Base-by-base conservation (phyloP, 2,329 filamentous ascomycete genomes). In the Mycosphaerella sp. region DNA sequence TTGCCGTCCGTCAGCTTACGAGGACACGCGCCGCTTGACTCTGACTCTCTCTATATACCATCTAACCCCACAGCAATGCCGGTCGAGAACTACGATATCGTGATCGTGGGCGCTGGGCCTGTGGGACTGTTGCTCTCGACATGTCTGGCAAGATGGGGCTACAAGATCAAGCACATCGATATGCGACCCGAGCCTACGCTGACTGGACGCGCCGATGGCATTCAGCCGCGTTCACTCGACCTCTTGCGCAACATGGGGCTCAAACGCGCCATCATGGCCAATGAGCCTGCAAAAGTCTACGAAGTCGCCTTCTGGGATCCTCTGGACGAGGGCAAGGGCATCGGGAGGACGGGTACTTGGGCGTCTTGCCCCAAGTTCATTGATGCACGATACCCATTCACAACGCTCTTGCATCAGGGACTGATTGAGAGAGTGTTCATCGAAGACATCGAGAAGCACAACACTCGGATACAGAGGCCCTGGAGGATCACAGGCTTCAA, bases 101-200 rank as follows among this genome's bases (percentile, higher is more conserved):
- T 95, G 61, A 89, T 95, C 59, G 79, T 95, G 49, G 90, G 90
- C 58, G 90, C 90, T 50, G 90, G 90, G 13, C 90, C 90, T 3
- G 89, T 90, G 36, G 90, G 90, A 49, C 79, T 95, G 52, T 84
- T 94, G 72, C 79, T 95, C 18, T 93, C 89, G 7, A 89, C 89
- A 27, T 91, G 87, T 66, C 79, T 96, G 55, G 87, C 88, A 54
- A 79, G 89, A 73, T 95, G 89, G 88, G 90, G 90, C 16, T 96
- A 95, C 76, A 89, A 82, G 69, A 88, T 96, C 70, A 95, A 91
- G 75, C 89, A 95, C 71, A 89, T 95, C 65, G 90, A 95, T 72
- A 95, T 94, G 71, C 80, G 89, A 53, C 77, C 88, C 2, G 86
- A 91, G 64, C 89, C 89, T 13, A 95, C 89, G 10, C 74, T 81